These are phyloP conservation scores for Russula sp. DNA, from an alignment of 768 basidiomycete species.

Conservation along the genomic window DNA sequence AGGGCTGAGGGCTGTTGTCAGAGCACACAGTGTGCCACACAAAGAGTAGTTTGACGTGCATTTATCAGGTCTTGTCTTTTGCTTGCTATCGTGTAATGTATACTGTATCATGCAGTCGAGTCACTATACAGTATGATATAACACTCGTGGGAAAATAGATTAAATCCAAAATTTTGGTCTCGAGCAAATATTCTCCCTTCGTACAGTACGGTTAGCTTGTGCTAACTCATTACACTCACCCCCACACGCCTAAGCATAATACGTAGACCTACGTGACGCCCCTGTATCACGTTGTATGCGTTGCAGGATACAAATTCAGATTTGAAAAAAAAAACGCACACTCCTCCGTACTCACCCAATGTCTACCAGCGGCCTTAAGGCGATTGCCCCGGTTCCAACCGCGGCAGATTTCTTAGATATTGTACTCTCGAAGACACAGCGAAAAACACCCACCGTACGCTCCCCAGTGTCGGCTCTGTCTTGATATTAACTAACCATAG, in stretches of 20 bases:
- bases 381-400: conserved; percentile 97
- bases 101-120: background rate
- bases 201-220: no score
- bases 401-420: conserved; percentile 94
- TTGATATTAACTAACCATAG: background rate
- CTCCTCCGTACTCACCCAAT: conserved; percentile 33
- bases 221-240: no score
- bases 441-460: conserved; percentile 90
- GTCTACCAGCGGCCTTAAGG: conserved; percentile 91
- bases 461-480: background rate
- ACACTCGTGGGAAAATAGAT: conserved; percentile 16
- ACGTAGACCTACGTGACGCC: no score
- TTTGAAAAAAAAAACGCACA: no score
- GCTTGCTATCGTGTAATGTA: conserved; percentile 18
- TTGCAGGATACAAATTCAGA: no score
- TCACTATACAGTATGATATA: no score
- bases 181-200: no score
- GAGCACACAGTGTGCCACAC: conserved; percentile 3
- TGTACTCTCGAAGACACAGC: conserved; percentile 88
- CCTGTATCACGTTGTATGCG: no score
- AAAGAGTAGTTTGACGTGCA: conserved; percentile 18
- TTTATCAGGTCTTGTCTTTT: background rate
- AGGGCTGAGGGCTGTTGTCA: conserved; percentile 3
- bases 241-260: no score
- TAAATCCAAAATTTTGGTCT: background rate